Evolutionary conservation across 2,329 filamentous ascomycete species (phyloP).

Genomic region (Fusarium sp.): DNA sequence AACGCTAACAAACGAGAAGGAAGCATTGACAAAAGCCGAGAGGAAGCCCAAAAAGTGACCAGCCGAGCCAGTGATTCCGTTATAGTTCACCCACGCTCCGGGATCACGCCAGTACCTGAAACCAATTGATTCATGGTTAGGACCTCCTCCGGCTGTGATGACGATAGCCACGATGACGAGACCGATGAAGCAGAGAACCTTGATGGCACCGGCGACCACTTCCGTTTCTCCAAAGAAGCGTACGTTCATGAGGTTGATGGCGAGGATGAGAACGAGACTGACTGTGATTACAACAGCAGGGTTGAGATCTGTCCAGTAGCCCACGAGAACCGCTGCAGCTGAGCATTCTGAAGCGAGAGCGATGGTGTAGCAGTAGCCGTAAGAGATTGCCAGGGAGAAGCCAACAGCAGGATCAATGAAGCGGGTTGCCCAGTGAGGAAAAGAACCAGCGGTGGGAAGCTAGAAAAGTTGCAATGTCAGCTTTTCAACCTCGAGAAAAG

Average conservation of each 20-base stretch:
- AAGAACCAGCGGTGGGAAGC: constrained; percentile 39
- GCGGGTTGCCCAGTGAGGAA: constrained; percentile 41
- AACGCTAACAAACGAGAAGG: constrained; percentile 63
- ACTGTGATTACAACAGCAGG: constrained; percentile 57
- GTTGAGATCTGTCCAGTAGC: constrained; percentile 39
- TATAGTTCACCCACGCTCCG: constrained; percentile 60
- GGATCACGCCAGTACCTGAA: constrained; percentile 54
- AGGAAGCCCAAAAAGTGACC: constrained; percentile 68
- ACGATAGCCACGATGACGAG: constrained; percentile 67
- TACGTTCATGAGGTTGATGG: constrained; percentile 67
- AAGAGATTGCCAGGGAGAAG: constrained; percentile 37
- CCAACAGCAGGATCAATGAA: constrained; percentile 40
- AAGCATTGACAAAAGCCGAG: constrained; percentile 62
- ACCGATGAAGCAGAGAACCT: constrained; percentile 68
- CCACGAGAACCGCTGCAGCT: constrained; percentile 33
- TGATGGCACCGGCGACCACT: constrained; percentile 69
- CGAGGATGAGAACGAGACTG: constrained; percentile 63
- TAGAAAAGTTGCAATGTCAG: neutral
- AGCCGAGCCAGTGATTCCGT: constrained; percentile 52
- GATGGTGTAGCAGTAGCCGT: constrained; percentile 40
- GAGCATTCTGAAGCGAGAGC: constrained; percentile 38
- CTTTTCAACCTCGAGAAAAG: neutral
- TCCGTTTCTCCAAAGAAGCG: constrained; percentile 71
- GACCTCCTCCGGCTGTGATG: constrained; percentile 67
- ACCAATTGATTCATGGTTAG: constrained; percentile 58